Base-by-base conservation (phyloP, 805 yeast genomes). In the Wickerhamomyces queroliae region DNA sequence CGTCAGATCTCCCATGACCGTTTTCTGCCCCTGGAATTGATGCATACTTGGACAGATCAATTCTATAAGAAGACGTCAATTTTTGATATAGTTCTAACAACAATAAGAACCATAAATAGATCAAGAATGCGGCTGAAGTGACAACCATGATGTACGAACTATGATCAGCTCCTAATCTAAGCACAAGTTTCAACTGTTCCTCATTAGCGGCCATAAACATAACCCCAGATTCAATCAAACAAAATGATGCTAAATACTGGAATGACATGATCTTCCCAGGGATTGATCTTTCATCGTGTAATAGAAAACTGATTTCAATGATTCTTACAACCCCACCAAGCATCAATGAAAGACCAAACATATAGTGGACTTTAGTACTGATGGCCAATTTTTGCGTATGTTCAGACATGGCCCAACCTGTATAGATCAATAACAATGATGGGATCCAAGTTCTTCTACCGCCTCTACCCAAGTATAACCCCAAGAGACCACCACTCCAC, bases 331-430 rank as follows among this genome's bases (percentile, higher is more conserved):
- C 59, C 1, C 97, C 97, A 13, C 93, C 95, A 4, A 69, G 54
- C 78, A 87, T 85, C 43, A 91, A 69, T 17, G 80, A 81, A 38
- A 80, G 58, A 1, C 98, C 98, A 62, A 91, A 91, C 66, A 90
- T 72, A 13, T 78, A 78, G 56, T 91, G 98, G 27, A 91, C 89
- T 58, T 84, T 82, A 2, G 97, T 88, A 38, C 95, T 83, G 21
- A 90, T 79, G 42, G 59, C 69, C 50, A 87, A 64, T 41, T 76
- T 72, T 63, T 91, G 98, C 1, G 76, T 71, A 63, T 91, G 98
- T 49, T 87, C 84, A 30, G 90, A 75, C 98, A 91, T 91, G 33
- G 96, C 83, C 75, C 87, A 91, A 1, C 97, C 98, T 0, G 97
- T 91, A 55, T 84, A 82, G 11, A 89, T 76, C 46, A 91, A 73